Base-by-base conservation (phyloP, 257 asterid genomes). In the Lantana camara region DNA sequence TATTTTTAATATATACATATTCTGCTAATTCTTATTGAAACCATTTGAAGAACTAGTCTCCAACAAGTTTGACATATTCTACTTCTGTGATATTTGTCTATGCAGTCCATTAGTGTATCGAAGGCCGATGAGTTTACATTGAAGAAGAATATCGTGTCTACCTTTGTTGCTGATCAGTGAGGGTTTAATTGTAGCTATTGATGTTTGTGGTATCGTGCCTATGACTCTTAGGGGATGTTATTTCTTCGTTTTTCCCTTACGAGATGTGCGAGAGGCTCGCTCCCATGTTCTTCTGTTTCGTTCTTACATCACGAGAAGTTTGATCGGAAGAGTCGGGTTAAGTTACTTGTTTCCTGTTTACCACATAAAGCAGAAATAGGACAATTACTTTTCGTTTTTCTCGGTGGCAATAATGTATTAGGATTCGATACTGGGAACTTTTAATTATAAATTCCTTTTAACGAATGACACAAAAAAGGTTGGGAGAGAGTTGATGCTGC, bases 51-150 rank as follows among this genome's bases (percentile, higher is more conserved):
- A 60, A 23, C 55, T 8, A 42, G 29, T 60, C 15, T 60, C 3
- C 13, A 27, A 40, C 29, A 19, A 1, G 23, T 17, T 37, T 65
- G 47, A 50, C 47, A 67, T 8, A 2, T 12, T 27, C n/a, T 2
- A 41, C 10, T 40, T 64, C 24, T 15, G 34, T 37, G 51, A 20
- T 66, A 42, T 15, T 70, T 40, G 48, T 61, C 46, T 37, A 34
- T 77, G 80, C 93, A 87, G 95, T 70, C 95, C 14, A 76, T 89
- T 52, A 86, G 82, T 63, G 73, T 81, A 32, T 73, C 81, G 10
- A 89, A 89, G 83, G 88, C 85, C 4, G 96, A 89, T 58, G 96
- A 89, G 67, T 80, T 89, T 75, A 74, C 82, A 16, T 68, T 89
- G 78, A 89, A 89, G 91, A 86, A 84, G 91, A 89, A 89, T 56